Percentiles rank a stretch among this genome's conserved stretches.
phyloP scores from a whole-genome alignment of 2,329 filamentous ascomycete species.

The Phyllosticta capitalensis region DNA sequence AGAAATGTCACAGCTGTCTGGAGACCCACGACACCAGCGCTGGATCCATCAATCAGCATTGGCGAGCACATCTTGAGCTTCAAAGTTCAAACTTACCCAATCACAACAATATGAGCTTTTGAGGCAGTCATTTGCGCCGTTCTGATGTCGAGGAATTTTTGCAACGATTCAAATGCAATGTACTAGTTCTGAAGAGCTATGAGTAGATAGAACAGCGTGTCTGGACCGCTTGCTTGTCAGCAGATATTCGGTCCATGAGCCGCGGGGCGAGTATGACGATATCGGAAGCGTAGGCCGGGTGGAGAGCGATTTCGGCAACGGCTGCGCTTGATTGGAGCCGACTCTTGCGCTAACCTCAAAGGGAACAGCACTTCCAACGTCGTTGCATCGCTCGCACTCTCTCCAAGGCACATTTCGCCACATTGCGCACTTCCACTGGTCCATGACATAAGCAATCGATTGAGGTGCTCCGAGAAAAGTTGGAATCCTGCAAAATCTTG shows the following conservation, averaged over 20 bases:
- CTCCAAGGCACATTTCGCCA: not conserved
- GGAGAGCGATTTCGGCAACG: not conserved
- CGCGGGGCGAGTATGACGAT: not conserved
- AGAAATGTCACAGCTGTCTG: conserved; percentile 36
- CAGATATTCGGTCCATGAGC: not conserved
- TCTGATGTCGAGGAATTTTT: not conserved
- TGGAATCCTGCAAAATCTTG: no score
- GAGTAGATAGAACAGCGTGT: not conserved
- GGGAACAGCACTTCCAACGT: not conserved
- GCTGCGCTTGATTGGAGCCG: not conserved
- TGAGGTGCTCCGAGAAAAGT: no score
- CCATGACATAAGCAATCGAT: no score
- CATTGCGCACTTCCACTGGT: no score
- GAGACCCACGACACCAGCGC: conserved; percentile 40
- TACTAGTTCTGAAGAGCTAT: not conserved
- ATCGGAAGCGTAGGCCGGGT: not conserved
- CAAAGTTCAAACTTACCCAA: not conserved
- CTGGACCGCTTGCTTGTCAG: not conserved
- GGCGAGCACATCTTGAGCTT: not conserved
- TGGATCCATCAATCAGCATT: conserved; percentile 10
- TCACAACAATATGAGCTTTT: conserved; percentile 2
- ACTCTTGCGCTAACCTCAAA: not conserved
- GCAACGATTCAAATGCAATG: no score
- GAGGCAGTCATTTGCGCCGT: not conserved
- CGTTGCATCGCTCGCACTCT: not conserved